A percentile compares a stretch with the other conserved stretches of the same genome.
phyloP scores from a whole-genome alignment of 2,329 filamentous ascomycete species.

The Rhinocladiella mackenziei region DNA sequence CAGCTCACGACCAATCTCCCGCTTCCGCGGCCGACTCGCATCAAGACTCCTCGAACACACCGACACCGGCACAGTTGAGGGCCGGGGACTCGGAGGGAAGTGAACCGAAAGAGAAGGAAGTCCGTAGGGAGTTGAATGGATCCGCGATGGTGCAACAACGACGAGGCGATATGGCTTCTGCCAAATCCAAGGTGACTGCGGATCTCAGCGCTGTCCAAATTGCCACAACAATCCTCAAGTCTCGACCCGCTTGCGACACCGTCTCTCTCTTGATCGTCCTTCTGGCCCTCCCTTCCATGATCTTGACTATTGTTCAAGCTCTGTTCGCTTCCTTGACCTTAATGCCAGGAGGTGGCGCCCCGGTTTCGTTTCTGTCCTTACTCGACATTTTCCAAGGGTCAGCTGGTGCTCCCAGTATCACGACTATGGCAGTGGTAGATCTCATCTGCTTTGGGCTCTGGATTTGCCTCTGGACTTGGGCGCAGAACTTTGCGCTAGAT shows the following conservation, averaged over 20 bases:
- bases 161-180: conserved; percentile 66
- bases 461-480: conserved; percentile 80
- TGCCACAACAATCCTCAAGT: conserved; percentile 79
- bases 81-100: conserved; percentile 8
- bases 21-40: conserved; percentile 4
- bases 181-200: conserved; percentile 64
- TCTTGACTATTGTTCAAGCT: conserved; percentile 83
- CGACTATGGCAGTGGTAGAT: conserved; percentile 80
- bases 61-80: conserved; percentile 1
- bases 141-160: conserved; percentile 37
- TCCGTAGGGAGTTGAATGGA: conserved; percentile 21
- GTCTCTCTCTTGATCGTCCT: conserved; percentile 95
- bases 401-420: conserved; percentile 77
- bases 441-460: conserved; percentile 77
- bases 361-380: conserved; percentile 70
- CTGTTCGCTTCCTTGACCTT: conserved; percentile 91
- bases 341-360: conserved; percentile 75
- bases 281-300: conserved; percentile 83
- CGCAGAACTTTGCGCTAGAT: conserved; percentile 84
- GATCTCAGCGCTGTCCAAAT: conserved; percentile 71
- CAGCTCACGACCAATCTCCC: conserved; percentile 9
- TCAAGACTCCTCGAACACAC: conserved; percentile 7
- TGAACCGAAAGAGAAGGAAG: conserved; percentile 18
- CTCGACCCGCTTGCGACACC: conserved; percentile 88
- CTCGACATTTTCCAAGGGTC: conserved; percentile 89